Evolutionary conservation across 352 stramenopile genomes (phyloP).

Genomic region (Phytophthora ramorum): DNA sequence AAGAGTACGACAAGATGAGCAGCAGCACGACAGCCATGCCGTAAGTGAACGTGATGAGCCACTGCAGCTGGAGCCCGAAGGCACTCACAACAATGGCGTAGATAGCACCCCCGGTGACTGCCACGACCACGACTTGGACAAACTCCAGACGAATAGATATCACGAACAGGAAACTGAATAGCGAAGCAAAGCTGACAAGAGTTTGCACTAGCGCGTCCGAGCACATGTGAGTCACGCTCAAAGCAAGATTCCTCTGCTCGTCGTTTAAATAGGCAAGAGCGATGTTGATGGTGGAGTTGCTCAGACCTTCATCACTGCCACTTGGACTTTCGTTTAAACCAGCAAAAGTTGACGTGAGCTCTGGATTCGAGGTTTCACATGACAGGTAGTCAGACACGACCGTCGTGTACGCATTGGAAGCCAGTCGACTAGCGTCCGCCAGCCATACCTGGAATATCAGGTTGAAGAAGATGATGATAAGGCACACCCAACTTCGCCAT

Average conservation of each 20-base stretch:
- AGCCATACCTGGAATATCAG: constrained; percentile 82
- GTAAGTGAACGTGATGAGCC: constrained; percentile 70
- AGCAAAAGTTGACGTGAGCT: constrained; percentile 29
- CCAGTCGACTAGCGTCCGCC: constrained; percentile 60
- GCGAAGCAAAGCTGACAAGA: constrained; percentile 67
- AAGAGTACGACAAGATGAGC: constrained; percentile 81
- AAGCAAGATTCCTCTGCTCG: constrained; percentile 43
- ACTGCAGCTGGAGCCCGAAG: constrained; percentile 69
- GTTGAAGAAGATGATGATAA: constrained; percentile 83
- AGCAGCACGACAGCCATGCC: constrained; percentile 73
- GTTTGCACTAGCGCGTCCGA: constrained; percentile 68
- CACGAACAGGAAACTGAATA: constrained; percentile 87
- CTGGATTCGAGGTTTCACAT: constrained; percentile 43
- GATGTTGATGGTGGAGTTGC: constrained; percentile 30
- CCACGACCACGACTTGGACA: constrained; percentile 84
- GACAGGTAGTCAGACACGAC: constrained; percentile 47
- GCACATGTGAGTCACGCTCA: constrained; percentile 57
- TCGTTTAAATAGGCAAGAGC: constrained; percentile 42
- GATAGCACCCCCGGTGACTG: constrained; percentile 53
- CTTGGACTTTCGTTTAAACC: constrained; percentile 38
- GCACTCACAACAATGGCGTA: constrained; percentile 67
- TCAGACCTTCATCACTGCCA: constrained; percentile 7
- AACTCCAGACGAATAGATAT: constrained; percentile 91
- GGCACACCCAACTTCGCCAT: constrained; percentile 78
- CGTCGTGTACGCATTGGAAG: constrained; percentile 48